Base-by-base conservation (phyloP, 805 yeast species). In the Saccharomycopsis sp. region DNA sequence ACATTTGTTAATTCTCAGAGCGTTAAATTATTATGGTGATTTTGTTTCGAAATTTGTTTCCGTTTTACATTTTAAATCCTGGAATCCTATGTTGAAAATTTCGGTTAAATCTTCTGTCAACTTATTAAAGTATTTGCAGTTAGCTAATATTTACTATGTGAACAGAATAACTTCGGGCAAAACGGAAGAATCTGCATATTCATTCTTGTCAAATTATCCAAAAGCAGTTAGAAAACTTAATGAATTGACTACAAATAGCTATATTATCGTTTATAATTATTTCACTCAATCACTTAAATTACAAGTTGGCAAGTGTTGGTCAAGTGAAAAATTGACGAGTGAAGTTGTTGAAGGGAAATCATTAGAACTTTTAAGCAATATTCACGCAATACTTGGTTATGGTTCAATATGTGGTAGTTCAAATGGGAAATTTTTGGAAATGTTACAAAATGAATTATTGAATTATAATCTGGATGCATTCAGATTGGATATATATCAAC, bases 381-480 rank as follows among this genome's bases (percentile, higher is more conserved):
- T 86, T 1, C 99, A 93, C 57, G 77, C 77, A 5, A 79, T 85
- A 39, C 60, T 89, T 7, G 97, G 97, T 0, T 54, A 61, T 1
- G 64, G 85, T 32, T 71, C 75, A 4, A 75, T 81, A 44, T 93
- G 98, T 63, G 81, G 79, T 41, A 60, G 74, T 2, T 71, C 81
- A 0, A 59, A 71, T 22, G 89, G 94, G 0, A 61, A 65, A 5
- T 80, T 89, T 49, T 64, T 93, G 41, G 66, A 68, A 14, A 62
- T 83, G 22, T 66, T 81, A 0, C 82, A 87, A 52, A 65, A 67
- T 6, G 68, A 73, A 16, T 62, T 84, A 27, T 64, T 76, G 13
- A 53, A 63, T 1, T 60, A 74, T 22, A 63, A 68, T 5, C 49
- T 54, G 2, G 70, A 70, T 3, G 17, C 20, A 8, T 31, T 14